Conservation (phyloP, 495 filamentous ascomycete genomes). For the Aspergillus cristatus region DNA sequence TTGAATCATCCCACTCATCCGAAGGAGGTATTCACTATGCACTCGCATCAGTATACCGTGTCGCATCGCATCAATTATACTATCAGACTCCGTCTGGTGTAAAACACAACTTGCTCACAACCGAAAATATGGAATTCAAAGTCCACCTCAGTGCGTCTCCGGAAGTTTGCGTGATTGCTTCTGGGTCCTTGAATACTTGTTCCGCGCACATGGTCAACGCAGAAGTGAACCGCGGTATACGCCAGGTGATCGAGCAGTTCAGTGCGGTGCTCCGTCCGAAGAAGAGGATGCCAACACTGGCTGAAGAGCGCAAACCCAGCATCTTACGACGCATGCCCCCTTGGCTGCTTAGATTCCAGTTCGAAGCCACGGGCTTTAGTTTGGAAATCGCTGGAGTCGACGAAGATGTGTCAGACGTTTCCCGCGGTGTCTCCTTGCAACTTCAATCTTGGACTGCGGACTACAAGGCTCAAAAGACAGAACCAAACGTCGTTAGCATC, state of each 20-base stretch:
- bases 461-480: constrained; percentile 72
- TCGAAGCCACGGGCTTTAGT: constrained; percentile 82
- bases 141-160: constrained; percentile 76
- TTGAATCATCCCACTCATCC: constrained; percentile 87
- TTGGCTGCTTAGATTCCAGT: constrained; percentile 76
- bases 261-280: constrained; percentile 53
- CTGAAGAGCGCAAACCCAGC: constrained; percentile 45
- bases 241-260: constrained; percentile 80
- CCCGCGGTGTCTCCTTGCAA: constrained; percentile 74
- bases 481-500: constrained; percentile 50
- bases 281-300: constrained; percentile 43
- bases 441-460: constrained; percentile 86
- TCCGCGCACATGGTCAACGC: constrained; percentile 81
- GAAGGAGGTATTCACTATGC: constrained; percentile 81
- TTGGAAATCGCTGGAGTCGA: constrained; percentile 88
- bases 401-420: constrained; percentile 62
- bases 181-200: constrained; percentile 75
- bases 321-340: constrained; percentile 67
- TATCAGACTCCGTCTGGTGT: constrained; percentile 80
- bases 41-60: constrained; percentile 67
- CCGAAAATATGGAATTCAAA: constrained; percentile 78
- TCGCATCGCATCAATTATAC: constrained; percentile 85
- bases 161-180: constrained; percentile 71
- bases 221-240: constrained; percentile 86
- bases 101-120: constrained; percentile 77